Evolutionary conservation across 106 monocot species (phyloP).

Genomic region (Xerophyta viscosa): DNA sequence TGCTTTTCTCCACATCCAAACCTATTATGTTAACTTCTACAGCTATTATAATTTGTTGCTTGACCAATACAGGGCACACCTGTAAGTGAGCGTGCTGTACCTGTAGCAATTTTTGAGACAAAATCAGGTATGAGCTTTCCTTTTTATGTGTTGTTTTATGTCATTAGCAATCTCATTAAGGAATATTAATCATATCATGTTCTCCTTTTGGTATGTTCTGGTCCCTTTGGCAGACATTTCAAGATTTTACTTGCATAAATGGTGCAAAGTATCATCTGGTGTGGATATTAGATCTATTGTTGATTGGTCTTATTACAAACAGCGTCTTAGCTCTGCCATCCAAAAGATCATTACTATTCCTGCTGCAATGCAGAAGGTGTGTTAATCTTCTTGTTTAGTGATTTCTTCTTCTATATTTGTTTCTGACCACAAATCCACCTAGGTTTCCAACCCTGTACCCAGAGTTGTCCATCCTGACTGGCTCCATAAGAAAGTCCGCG

Average conservation of each 20-base stretch:
- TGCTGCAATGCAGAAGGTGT: conserved; percentile 99
- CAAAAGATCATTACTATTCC: conserved; percentile 99
- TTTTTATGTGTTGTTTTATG: not conserved
- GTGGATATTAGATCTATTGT: conserved; percentile 70
- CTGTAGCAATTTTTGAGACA: conserved; percentile 94
- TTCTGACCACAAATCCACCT: conserved; percentile 6
- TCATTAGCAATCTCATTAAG: not conserved
- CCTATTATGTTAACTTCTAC: too few species aligned
- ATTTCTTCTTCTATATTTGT: not conserved
- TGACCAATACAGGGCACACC: conserved; percentile 65
- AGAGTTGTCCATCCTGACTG: conserved; percentile 95
- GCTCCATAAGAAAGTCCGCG: conserved; percentile 90
- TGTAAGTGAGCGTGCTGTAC: conserved; percentile 93
- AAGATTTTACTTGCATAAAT: conserved; percentile 77
- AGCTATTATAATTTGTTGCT: too few species aligned
- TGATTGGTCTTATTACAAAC: conserved; percentile 98
- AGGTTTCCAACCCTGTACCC: conserved; percentile 96
- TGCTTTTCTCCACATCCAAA: too few species aligned
- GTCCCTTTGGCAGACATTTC: conserved; percentile 43
- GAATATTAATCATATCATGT: not conserved
- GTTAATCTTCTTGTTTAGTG: not conserved
- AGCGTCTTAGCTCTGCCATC: conserved; percentile 82
- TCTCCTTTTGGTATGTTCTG: not conserved
- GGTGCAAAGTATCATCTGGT: conserved; percentile 87
- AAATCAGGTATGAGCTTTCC: conserved; percentile 44